These are phyloP conservation scores for Ambrosiella cleistominuta DNA, from an alignment of 2,329 filamentous ascomycete species.

Conservation along the genomic window DNA sequence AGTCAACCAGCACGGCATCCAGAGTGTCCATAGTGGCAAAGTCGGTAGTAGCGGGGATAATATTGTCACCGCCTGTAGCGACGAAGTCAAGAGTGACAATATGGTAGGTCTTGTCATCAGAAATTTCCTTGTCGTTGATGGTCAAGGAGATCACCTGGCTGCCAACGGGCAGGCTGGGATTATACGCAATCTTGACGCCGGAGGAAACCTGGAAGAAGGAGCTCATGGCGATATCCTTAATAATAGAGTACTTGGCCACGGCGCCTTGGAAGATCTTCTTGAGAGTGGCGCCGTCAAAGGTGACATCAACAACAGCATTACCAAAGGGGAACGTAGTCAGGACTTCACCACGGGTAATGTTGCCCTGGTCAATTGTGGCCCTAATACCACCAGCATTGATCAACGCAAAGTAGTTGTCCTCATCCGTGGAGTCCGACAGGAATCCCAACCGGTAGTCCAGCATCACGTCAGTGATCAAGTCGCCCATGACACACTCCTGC, in stretches of 20 bases:
- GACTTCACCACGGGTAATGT: conserved; percentile 45
- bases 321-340: conserved; percentile 49
- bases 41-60: conserved; percentile 21
- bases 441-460: conserved; percentile 38
- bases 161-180: conserved; percentile 31
- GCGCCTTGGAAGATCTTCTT: conserved; percentile 42
- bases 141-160: conserved; percentile 34
- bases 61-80: conserved; percentile 44
- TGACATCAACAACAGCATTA: conserved; percentile 44
- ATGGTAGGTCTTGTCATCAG: conserved; percentile 29
- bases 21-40: conserved; percentile 33
- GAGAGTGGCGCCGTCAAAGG: conserved; percentile 33
- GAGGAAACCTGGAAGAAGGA: conserved; percentile 44
- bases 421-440: conserved; percentile 23
- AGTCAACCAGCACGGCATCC: conserved; percentile 34
- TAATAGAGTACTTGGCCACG: conserved; percentile 35
- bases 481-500: conserved; percentile 39
- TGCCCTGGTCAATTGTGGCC: conserved; percentile 41
- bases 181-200: conserved; percentile 39
- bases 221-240: conserved; percentile 33
- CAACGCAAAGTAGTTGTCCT: conserved; percentile 33
- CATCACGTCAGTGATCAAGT: conserved; percentile 42
- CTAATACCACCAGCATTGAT: conserved; percentile 49
- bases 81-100: conserved; percentile 47
- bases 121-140: conserved; percentile 30